phyloP scores from a whole-genome alignment of 306 rosid genomes.

The Acacia confusa region DNA sequence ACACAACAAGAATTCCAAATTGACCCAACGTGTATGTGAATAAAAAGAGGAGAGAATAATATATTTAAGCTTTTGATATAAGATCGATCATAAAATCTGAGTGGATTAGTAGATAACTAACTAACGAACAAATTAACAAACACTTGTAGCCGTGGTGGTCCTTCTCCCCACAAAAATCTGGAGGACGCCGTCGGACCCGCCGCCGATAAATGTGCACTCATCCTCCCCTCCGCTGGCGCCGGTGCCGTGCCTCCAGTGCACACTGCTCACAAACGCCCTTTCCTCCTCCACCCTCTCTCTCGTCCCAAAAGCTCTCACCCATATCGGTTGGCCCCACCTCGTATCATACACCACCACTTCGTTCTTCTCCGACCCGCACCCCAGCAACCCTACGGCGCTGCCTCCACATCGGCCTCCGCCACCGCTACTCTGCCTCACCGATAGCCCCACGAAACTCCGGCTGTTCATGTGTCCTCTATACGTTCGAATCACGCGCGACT shows the following conservation, averaged over 20 bases:
- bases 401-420: slow-evolving; percentile 43
- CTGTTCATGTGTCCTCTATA: slow-evolving; percentile 51
- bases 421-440: slow-evolving; percentile 52
- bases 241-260: slow-evolving; percentile 51
- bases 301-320: slow-evolving; percentile 47
- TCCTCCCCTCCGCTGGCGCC: slow-evolving; percentile 26
- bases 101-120: neutral
- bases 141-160: neutral
- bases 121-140: neutral
- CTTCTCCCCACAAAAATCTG: slow-evolving; percentile 50
- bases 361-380: slow-evolving; percentile 65
- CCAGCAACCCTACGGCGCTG: slow-evolving; percentile 23
- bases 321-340: slow-evolving; percentile 61
- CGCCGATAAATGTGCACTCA: slow-evolving; percentile 49
- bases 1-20: too few relatives aligned
- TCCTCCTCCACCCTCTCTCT: neutral
- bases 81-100: neutral
- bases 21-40: neutral
- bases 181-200: slow-evolving; percentile 62
- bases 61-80: too few relatives aligned
- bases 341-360: slow-evolving; percentile 53
- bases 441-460: slow-evolving; percentile 63
- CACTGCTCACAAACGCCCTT: slow-evolving; percentile 49
- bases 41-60: neutral
- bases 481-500: slow-evolving; percentile 39